Base-by-base conservation (phyloP, 1,284 basidiomycete species). In the Meira miltonrushii region DNA sequence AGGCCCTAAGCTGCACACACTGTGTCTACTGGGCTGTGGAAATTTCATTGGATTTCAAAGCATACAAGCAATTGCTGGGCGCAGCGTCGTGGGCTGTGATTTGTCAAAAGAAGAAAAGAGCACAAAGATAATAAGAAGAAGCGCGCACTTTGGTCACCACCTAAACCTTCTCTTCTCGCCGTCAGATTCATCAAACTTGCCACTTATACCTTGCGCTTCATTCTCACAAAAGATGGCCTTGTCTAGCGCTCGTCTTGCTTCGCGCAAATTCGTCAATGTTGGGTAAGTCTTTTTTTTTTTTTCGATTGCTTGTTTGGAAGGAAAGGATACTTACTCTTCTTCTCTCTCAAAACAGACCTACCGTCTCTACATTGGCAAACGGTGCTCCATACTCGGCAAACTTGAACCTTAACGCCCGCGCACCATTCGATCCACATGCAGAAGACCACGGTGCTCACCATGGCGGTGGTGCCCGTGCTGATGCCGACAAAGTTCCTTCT, bases 191-290 rank as follows among this genome's bases (percentile, higher is more conserved):
- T 48, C 46, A 19, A 19, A 53, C 12, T 39, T 8, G 23, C 50
- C n/a, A 53, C 50, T 8, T 33, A 33, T 8, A 33, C 3, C 28
- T 33, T 33, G 28, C 28, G 28, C 28, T 33, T 33, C 28, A 33
- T 33, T 4, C 28, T 33, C 8, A 4, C 28, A 33, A 33, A 53
- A 33, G 50, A 33, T 33, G 11, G 50, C 50, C 5, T 17, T 41
- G 5, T 33, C 50, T 23, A 33, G 17, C 25, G 50, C 50, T 53
- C 50, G 50, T 53, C 50, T 53, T 38, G 50, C 37, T 17, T 53
- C 50, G n/a, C 73, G 78, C 67, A 77, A 67, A 65, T 87, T 87
- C 67, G 81, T 90, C 78, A 91, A 86, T 81, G 82, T 94, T 74
- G 81, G 88, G 68, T 70, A 63, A 57, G 68, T 70, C 54, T 54